Base-by-base conservation (phyloP, 768 basidiomycete species). In the Pleurotus tuber-regium region DNA sequence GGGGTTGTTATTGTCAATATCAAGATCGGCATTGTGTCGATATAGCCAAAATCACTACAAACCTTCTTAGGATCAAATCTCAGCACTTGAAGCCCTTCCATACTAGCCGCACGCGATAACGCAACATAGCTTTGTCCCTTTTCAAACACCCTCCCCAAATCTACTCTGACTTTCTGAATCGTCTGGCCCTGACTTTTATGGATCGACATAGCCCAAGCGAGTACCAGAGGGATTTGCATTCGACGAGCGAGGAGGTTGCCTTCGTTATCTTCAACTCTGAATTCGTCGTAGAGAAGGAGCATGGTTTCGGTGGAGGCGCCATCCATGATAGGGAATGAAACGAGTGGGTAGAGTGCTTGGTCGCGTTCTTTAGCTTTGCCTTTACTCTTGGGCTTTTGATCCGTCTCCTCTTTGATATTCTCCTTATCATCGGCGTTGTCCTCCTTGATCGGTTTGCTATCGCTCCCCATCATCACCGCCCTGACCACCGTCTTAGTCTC, bases 111-210 rank as follows among this genome's bases (percentile, higher is more conserved):
- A 6, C 84, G 81, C 11, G 84, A 86, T 7, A 85, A 70, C 7
- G 82, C 82, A 12, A 84, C 83, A 50, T 83, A 83, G 30, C 82
- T 79, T 64, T 84, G 82, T 21, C 83, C 83, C 66, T 83, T 85
- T 68, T 85, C 89, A 60, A 92, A 92, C 4, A 91, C 84, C 60
- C 78, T 80, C 35, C 79, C 77, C 30, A 92, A 74, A 61, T 92
- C 88, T 31, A 91, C 86, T 61, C 85, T 89, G 60, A 91, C 86
- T 41, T 86, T 78, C 21, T 86, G 81, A 4, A 92, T 71, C 0
- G 89, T 91, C 62, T 90, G 90, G 4, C 89, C 89, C 59, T 92
- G 89, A 24, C 80, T 81, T 62, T 92, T 92, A 66, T 92, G 89
- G 49, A 92, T 91, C 4, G 81, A 83, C 83, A 89, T 88, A 0